Evolutionary conservation across 169 alveolate species (phyloP).

Genomic region (Plasmodium ovale): DNA sequence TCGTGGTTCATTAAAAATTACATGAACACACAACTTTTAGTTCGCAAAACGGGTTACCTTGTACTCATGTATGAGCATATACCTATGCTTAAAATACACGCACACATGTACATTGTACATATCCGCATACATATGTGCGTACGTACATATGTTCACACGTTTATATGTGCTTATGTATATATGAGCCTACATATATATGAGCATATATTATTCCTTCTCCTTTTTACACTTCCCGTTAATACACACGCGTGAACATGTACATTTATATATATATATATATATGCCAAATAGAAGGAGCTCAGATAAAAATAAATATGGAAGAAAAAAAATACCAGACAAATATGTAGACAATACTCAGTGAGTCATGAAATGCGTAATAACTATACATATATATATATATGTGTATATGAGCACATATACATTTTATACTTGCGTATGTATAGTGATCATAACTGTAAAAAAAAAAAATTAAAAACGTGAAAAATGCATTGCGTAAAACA

Average conservation of each 20-base stretch:
- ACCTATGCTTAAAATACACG: neutral
- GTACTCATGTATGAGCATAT: neutral
- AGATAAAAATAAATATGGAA: neutral
- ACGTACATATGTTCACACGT: too few species aligned
- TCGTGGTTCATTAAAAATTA: neutral
- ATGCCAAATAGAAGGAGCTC: neutral
- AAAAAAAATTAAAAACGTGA: conserved; percentile 1
- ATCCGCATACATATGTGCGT: too few species aligned
- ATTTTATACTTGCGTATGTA: neutral
- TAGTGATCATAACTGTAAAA: conserved; percentile 10
- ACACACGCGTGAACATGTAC: too few species aligned
- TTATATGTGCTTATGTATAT: too few species aligned
- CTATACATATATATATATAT: neutral
- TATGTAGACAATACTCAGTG: neutral
- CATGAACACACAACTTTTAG: neutral
- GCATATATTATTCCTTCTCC: neutral
- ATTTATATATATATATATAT: neutral
- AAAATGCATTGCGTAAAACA: neutral
- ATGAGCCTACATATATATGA: neutral
- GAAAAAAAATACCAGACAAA: neutral
- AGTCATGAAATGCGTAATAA: neutral
- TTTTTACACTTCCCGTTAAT: neutral
- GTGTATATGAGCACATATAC: neutral
- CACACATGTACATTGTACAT: neutral
- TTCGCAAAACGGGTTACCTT: neutral